phyloP scores from a whole-genome alignment of 305 asterid genomes.

The Lippia alba region DNA sequence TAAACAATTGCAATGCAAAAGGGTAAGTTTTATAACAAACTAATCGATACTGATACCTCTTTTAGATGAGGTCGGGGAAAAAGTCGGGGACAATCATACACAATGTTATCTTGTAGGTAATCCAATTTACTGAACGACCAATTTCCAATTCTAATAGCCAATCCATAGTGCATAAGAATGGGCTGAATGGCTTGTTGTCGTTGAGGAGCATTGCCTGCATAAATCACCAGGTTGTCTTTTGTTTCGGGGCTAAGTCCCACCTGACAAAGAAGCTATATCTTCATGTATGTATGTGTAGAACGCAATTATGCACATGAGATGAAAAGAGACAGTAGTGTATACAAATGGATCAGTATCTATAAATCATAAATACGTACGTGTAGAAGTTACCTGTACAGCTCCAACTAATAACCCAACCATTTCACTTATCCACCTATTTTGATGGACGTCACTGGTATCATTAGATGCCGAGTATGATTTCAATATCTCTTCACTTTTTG shows the following conservation, averaged over 20 bases:
- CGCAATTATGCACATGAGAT: neutral
- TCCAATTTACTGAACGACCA: slow-evolving; percentile 69
- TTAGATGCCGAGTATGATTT: slow-evolving; percentile 64
- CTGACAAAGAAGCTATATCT: slow-evolving; percentile 39
- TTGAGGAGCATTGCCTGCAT: slow-evolving; percentile 62
- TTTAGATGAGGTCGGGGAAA: slow-evolving; percentile 68
- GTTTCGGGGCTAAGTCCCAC: slow-evolving; percentile 66
- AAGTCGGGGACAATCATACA: slow-evolving; percentile 62
- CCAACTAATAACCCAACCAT: slow-evolving; percentile 74
- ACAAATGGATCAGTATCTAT: neutral
- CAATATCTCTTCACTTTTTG: slow-evolving; percentile 62
- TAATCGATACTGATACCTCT: slow-evolving; percentile 48
- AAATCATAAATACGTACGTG: neutral
- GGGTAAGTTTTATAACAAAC: too few species aligned
- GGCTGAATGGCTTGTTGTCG: slow-evolving; percentile 61
- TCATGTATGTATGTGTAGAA: neutral
- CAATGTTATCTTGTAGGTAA: slow-evolving; percentile 61
- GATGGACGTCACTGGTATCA: slow-evolving; percentile 63
- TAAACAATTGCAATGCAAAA: too few species aligned
- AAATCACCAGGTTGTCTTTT: slow-evolving; percentile 60
- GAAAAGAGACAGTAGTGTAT: too few species aligned
- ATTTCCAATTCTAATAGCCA: slow-evolving; percentile 64
- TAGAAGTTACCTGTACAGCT: slow-evolving; percentile 55
- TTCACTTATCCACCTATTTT: slow-evolving; percentile 66
- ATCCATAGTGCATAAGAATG: slow-evolving; percentile 69